These are phyloP conservation scores for Alectoria sarmentosa DNA, from an alignment of 495 filamentous ascomycete species.

Conservation along the genomic window DNA sequence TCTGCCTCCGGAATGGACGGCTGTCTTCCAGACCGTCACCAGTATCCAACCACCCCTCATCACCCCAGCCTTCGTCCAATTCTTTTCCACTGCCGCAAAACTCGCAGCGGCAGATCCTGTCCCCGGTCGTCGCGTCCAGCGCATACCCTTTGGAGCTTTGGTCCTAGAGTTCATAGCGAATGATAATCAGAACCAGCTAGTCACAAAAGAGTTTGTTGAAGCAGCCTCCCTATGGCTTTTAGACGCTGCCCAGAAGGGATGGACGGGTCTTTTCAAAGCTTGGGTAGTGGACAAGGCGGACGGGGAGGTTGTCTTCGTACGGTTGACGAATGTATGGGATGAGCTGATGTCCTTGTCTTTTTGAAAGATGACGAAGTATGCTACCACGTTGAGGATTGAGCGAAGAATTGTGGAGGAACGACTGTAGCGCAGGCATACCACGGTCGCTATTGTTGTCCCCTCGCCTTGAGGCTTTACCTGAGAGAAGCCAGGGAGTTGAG, in stretches of 20 bases:
- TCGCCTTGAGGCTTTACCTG: background rate
- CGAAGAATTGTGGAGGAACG: too few relatives aligned
- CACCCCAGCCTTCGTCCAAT: background rate
- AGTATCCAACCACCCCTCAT: constrained; percentile 1
- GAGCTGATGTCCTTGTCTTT: background rate
- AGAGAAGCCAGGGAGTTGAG: background rate
- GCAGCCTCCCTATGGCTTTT: constrained; percentile 2
- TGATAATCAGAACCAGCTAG: background rate
- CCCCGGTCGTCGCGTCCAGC: constrained; percentile 3
- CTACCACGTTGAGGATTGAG: background rate
- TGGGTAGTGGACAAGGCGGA: background rate
- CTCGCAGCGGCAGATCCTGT: constrained; percentile 1
- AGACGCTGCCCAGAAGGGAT: constrained; percentile 2
- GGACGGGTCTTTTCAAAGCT: constrained; percentile 1
- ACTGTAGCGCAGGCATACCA: background rate
- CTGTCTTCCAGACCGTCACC: background rate
- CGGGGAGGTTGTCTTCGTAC: background rate
- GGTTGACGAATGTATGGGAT: background rate
- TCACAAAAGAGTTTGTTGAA: constrained; percentile 1
- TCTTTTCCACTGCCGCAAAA: background rate
- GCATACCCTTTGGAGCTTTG: background rate
- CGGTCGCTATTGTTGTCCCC: background rate
- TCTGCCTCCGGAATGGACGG: background rate
- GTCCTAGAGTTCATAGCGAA: background rate
- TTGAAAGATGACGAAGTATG: background rate